Evolutionary conservation across 257 asterid species (phyloP), one percentile per base, ranked within the genome.

Genomic region (Nicotiana tomentosiformis): DNA sequence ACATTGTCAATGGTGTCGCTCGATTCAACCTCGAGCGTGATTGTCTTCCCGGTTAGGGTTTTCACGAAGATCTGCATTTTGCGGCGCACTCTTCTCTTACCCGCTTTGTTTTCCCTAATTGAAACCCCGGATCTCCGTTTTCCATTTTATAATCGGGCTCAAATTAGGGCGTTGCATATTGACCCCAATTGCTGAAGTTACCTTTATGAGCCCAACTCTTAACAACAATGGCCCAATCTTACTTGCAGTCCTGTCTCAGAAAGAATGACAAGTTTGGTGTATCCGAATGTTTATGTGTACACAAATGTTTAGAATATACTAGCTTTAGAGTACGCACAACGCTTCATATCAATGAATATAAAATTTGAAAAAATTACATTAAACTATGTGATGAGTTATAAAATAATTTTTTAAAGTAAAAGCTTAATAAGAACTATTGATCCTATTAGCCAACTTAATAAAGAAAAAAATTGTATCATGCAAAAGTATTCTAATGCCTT

Each of bases 41-140:
- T 77, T 61, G 83, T 80, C 76, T 64, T 80, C 43, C 86, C 76
- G 0, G 84, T 80, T 7, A 83, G 88, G 39, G 86, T 86, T 86
- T 83, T 85, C 68, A 85, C 87, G 85, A 85, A 85, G 81, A 85
- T 85, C 83, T 85, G 87, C 87, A 85, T 84, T 55, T 53, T 81
- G 80, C 64, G 80, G 43, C 80, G 62, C 39, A 1, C 39, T 49
- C 61, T 5, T 74, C 76, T 10, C 17, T 23, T 9, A 1, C 23
- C 26, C 49, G 51, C 55, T 74, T 70, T 70, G n/a, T 5, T 12
- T 70, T 30, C 12, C 1, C 7, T 12, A 20, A 46, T 46, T 6
- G 58, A 20, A 43, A 1, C 2, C 1, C 5, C 1, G 5, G 20
- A 11, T 23, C 7, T 1, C 0, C 15, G 1, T 15, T 35, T 29